Conservation (phyloP, 805 yeast species). For the Kurtzmaniella fragi region DNA sequence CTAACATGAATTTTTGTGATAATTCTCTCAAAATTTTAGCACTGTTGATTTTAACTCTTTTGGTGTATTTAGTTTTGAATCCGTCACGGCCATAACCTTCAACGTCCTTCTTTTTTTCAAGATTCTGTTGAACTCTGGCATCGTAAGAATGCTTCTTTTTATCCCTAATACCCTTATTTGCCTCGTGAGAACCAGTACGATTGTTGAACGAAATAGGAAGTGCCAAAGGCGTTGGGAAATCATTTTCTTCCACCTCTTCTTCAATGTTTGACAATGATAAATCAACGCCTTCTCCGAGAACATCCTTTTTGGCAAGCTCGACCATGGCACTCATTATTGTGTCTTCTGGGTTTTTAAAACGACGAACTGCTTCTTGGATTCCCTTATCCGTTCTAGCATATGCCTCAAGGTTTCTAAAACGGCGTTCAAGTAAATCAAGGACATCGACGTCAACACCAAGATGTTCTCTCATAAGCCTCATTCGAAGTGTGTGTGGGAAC, state of each 20-base stretch:
- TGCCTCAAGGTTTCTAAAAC: conserved; percentile 47
- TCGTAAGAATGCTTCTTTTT: conserved; percentile 78
- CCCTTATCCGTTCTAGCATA: conserved; percentile 42
- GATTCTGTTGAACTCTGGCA: conserved; percentile 67
- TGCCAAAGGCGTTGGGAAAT: conserved; percentile 29
- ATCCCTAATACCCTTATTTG: conserved; percentile 80
- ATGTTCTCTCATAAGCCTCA: conserved; percentile 95
- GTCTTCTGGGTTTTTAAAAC: conserved; percentile 28
- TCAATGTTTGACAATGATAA: conserved; percentile 9
- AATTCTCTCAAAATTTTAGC: conserved; percentile 51
- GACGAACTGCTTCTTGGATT: conserved; percentile 40
- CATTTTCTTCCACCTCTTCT: conserved; percentile 9
- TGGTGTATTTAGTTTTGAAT: conserved; percentile 42
- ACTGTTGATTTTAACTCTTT: conserved; percentile 48
- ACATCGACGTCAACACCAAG: conserved; percentile 89
- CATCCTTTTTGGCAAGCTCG: conserved; percentile 68
- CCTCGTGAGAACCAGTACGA: conserved; percentile 71
- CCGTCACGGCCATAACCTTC: conserved; percentile 72
- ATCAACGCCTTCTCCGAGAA: conserved; percentile 48
- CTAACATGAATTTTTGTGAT: conserved; percentile 45
- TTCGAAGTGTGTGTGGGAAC: conserved; percentile 84
- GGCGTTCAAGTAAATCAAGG: conserved; percentile 73
- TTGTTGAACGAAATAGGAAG: conserved; percentile 69
- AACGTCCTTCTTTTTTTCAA: conserved; percentile 66
- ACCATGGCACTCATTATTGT: conserved; percentile 58